A percentile compares a stretch with the other conserved stretches of the same genome.
phyloP scores from a whole-genome alignment of 805 yeast species.

The Saturnispora besseyi region DNA sequence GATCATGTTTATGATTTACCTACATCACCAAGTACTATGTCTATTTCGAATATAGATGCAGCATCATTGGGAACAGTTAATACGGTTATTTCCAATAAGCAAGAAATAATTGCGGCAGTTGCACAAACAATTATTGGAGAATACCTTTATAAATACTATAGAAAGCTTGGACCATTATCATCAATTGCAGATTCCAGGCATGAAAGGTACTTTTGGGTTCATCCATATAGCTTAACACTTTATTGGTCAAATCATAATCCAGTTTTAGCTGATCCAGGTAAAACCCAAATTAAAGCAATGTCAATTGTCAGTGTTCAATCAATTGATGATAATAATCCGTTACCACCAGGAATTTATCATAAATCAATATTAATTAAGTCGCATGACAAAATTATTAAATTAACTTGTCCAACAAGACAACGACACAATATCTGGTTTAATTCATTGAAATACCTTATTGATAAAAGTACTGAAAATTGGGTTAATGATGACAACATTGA shows the following conservation, averaged over 20 bases:
- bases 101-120: slow-evolving; percentile 71
- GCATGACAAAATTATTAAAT: slow-evolving; percentile 49
- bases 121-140: slow-evolving; percentile 95
- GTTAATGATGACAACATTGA: slow-evolving; percentile 39
- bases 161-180: slow-evolving; percentile 66
- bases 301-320: slow-evolving; percentile 74
- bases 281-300: slow-evolving; percentile 63
- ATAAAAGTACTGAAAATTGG: slow-evolving; percentile 53
- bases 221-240: slow-evolving; percentile 83
- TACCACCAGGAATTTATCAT: slow-evolving; percentile 82
- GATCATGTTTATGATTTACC: slow-evolving; percentile 10
- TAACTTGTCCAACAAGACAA: slow-evolving; percentile 81
- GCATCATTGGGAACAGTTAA: slow-evolving; percentile 32
- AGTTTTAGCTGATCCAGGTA: slow-evolving; percentile 55
- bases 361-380: slow-evolving; percentile 75
- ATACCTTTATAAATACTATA: slow-evolving; percentile 74
- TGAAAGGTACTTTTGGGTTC: slow-evolving; percentile 92
- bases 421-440: slow-evolving; percentile 90
- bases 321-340: slow-evolving; percentile 75
- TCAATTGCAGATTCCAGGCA: slow-evolving; percentile 74
- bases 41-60: slow-evolving; percentile 9
- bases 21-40: slow-evolving; percentile 8
- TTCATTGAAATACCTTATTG: slow-evolving; percentile 67
- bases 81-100: slow-evolving; percentile 59
- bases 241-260: slow-evolving; percentile 88